phyloP scores from a whole-genome alignment of 202 grass and related monocot genomes.

The Zizania palustris region DNA sequence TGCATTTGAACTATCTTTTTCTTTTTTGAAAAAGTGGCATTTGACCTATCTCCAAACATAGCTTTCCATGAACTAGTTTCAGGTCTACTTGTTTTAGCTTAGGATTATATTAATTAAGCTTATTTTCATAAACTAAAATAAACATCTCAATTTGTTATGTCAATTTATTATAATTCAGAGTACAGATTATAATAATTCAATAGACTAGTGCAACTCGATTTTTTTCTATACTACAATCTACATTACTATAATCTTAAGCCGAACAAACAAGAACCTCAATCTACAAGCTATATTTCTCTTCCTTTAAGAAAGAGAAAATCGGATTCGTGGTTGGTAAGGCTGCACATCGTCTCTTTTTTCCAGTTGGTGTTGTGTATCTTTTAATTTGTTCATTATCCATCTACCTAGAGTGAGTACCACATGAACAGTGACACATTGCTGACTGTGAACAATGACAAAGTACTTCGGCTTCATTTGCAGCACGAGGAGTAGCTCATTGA shows the following conservation, averaged over 20 bases:
- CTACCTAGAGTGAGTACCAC: not conserved
- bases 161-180: too few species aligned
- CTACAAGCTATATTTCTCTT: not conserved
- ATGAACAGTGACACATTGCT: not conserved
- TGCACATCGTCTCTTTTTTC: not conserved
- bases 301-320: not conserved
- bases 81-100: too few species aligned
- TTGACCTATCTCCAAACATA: conserved; percentile 10
- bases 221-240: too few species aligned
- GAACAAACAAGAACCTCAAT: too few species aligned
- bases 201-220: too few species aligned
- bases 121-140: too few species aligned
- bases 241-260: too few species aligned
- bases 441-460: not conserved
- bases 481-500: not conserved
- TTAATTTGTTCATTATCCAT: conserved; percentile 19
- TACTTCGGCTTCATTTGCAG: not conserved
- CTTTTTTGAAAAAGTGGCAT: too few species aligned
- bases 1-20: conserved; percentile 20
- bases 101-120: too few species aligned
- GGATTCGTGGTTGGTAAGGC: conserved; percentile 33
- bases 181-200: too few species aligned
- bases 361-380: not conserved
- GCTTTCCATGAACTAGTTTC: conserved; percentile 3
- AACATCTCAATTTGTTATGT: too few species aligned